These are phyloP conservation scores for Aphanomyces invadans DNA, from an alignment of 352 stramenopile genomes.

Conservation along the genomic window DNA sequence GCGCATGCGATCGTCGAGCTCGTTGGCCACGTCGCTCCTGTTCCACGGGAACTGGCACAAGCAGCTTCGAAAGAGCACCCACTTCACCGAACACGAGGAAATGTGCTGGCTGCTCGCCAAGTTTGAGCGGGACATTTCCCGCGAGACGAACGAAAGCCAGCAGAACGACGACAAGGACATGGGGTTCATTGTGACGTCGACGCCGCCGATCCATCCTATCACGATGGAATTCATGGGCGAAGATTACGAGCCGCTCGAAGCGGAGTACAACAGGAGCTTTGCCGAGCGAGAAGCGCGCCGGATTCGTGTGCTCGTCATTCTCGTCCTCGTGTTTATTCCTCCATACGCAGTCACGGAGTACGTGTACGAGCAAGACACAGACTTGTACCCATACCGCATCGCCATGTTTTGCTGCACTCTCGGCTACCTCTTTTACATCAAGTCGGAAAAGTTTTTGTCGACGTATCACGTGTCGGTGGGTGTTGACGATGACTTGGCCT, in stretches of 20 bases:
- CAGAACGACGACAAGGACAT: slow-evolving; percentile 18
- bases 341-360: slow-evolving; percentile 20
- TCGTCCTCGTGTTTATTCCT: neutral
- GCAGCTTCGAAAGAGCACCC: slow-evolving; percentile 7
- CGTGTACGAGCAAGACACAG: slow-evolving; percentile 4
- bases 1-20: neutral
- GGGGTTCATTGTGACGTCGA: slow-evolving; percentile 28
- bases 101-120: slow-evolving; percentile 5
- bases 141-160: neutral
- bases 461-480: slow-evolving; percentile 13
- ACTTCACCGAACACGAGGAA: slow-evolving; percentile 21
- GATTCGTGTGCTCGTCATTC: neutral
- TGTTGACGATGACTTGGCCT: neutral
- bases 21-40: neutral
- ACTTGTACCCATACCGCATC: slow-evolving; percentile 13
- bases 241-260: slow-evolving; percentile 64
- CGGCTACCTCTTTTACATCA: neutral
- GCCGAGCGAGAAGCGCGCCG: slow-evolving; percentile 25
- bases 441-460: neutral
- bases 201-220: slow-evolving; percentile 54
- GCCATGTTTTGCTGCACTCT: slow-evolving; percentile 7
- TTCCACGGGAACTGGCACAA: slow-evolving; percentile 13
- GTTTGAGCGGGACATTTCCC: slow-evolving; percentile 5
- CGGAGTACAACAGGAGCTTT: slow-evolving; percentile 71
- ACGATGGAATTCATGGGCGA: slow-evolving; percentile 82